Evolutionary conservation across 805 yeast genomes (phyloP), one percentile per base, ranked within the genome.

Genomic region (Cyberlindnera japonica): DNA sequence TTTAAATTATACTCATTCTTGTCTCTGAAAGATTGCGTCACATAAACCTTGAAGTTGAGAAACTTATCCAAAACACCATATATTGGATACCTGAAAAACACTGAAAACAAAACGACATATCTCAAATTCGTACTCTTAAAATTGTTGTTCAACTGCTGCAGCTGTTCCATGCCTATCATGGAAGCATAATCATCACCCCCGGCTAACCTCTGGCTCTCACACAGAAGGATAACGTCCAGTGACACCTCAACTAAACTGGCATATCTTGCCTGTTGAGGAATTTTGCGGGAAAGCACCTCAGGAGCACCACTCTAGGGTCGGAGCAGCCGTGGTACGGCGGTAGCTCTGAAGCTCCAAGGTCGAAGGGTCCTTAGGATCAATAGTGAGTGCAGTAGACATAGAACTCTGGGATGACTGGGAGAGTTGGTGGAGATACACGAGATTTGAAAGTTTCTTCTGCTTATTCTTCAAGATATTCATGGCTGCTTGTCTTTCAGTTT

Each of bases 291-390:
- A 43, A 50, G 50, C 36, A 50, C 61, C 53, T 57, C 61, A 57
- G 58, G 58, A 50, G 47, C 56, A 54, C 61, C 61, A 57, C 54
- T 55, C 53, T 18, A 49, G 42, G 26, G 50, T 45, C 40, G 58
- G 57, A 27, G 47, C 25, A 17, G 18, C 14, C 45, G 49, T 37
- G 38, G 53, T 37, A 34, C 45, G 44, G 37, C 47, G 38, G 43
- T 54, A 52, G 27, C 43, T 40, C 31, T 39, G 38, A 17, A 48
- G 25, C 7, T 34, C 33, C 39, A 48, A 19, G 27, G 43, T 41
- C 3, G 34, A 14, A 23, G 39, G 47, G 3, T 38, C 27, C 10
- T 26, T 38, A n/a, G 51, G 47, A 31, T 47, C 47, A 17, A 41
- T 42, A 7, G 39, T 31, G 2, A 50, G 6, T 6, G 48, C 37